Conservation (phyloP, 75 land plant genomes). For the Cryptomeria japonica region DNA sequence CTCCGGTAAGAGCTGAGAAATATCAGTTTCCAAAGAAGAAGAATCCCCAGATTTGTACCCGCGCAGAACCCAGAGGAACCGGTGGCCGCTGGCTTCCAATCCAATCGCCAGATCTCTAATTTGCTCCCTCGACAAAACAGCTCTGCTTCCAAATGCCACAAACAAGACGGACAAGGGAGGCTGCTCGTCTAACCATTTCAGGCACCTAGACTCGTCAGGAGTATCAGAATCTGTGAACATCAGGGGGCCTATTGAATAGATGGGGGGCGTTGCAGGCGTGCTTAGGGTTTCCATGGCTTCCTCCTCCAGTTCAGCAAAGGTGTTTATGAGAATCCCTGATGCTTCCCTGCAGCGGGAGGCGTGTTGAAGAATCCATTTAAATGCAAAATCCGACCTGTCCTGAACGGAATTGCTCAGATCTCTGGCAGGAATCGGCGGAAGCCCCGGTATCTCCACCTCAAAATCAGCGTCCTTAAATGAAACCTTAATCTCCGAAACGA, state of each 20-base stretch:
- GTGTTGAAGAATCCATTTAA: slow-evolving; percentile 18
- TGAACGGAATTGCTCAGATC: slow-evolving; percentile 35
- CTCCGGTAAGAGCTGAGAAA: slow-evolving; percentile 54
- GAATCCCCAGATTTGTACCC: slow-evolving; percentile 25
- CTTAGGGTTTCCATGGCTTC: slow-evolving; percentile 13
- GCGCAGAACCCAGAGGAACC: too few species aligned
- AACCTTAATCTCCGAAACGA: neutral
- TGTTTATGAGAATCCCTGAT: slow-evolving; percentile 13
- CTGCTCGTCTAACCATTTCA: too few species aligned
- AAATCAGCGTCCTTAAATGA: neutral
- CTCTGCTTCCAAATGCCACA: too few species aligned
- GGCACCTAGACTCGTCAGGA: neutral
- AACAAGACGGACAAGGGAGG: too few species aligned
- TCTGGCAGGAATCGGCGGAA: slow-evolving; percentile 21
- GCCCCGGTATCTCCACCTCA: slow-evolving; percentile 34
- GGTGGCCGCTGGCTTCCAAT: too few species aligned
- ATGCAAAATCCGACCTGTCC: neutral
- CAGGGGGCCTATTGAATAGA: slow-evolving; percentile 55
- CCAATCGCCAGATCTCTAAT: too few species aligned
- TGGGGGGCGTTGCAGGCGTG: neutral
- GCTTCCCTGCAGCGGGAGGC: slow-evolving; percentile 23
- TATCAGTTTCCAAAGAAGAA: slow-evolving; percentile 31
- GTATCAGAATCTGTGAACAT: neutral
- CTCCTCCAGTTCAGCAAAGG: too few species aligned
- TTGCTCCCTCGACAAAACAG: too few species aligned